Base-by-base conservation (phyloP, 257 asterid species). In the Solanum phureja region DNA sequence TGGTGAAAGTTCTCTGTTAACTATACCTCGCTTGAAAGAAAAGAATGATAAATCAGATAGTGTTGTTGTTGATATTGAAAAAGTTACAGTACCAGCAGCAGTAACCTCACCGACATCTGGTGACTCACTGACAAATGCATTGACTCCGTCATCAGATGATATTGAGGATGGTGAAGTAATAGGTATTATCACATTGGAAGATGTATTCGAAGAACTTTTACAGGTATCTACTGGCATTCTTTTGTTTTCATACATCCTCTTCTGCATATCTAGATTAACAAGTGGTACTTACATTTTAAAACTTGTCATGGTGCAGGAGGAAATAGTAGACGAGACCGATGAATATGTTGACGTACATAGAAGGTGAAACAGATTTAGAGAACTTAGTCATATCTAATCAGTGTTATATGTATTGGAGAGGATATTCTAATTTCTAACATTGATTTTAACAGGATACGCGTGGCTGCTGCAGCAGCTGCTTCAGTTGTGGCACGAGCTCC, bases 151-250 rank as follows among this genome's bases (percentile, higher is more conserved):
- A 66, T 86, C 90, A n/a, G 98, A 95, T 56, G 97, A 93, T 76
- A 82, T 92, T 46, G 98, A 96, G 87, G 95, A 96, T 85, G 94
- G 94, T 85, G 98, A 94, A 90, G 99, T 95, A 79, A 92, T 95
- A 49, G 99, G 99, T 86, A 94, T 96, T 84, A 96, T 96, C 90
- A 96, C 99, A 86, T 90, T 96, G 87, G 99, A 96, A 92, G 99
- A 96, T 88, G 98, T 96, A 87, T 95, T 96, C 89, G 99, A 96
- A 95, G 99, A 96, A 87, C 98, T 96, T 88, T 92, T 96, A 95
- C 99, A 95, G 98, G 99, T 94, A 37, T 34, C 24, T 29, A 68
- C 83, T 21, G 24, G 84, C 69, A 38, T 76, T 79, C 5, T 76
- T 85, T 74, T 33, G 56, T 81, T 62, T 64, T 85, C 64, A 66